Conservation (phyloP, 192 early-diverging fungal species). For the Entomortierella beljakovae region DNA sequence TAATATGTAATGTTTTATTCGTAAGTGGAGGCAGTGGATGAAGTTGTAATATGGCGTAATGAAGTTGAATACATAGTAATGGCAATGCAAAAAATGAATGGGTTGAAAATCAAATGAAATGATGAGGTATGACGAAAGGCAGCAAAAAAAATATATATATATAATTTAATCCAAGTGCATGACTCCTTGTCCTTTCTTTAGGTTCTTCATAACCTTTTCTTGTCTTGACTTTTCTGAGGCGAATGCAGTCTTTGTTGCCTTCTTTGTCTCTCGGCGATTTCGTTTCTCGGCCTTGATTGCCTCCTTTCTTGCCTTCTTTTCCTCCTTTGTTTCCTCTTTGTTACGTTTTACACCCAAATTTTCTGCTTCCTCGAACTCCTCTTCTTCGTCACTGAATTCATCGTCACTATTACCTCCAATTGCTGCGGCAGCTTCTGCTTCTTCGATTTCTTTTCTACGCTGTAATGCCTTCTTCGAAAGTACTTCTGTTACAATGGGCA, state of each 20-base stretch:
- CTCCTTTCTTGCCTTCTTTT: constrained; percentile 93
- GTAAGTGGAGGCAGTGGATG: no score
- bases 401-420: constrained; percentile 40
- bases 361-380: constrained; percentile 56
- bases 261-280: constrained; percentile 79
- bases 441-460: constrained; percentile 27
- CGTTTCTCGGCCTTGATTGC: constrained; percentile 86
- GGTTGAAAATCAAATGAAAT: background rate
- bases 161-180: constrained; percentile 56
- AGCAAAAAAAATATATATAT: background rate
- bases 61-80: constrained; percentile 2
- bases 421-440: constrained; percentile 47
- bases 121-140: background rate
- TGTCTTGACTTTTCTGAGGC: constrained; percentile 76
- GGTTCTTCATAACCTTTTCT: constrained; percentile 65
- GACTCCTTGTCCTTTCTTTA: constrained; percentile 60
- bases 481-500: constrained; percentile 72
- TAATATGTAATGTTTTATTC: no score
- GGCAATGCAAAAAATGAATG: background rate
- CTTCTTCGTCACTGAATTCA: constrained; percentile 49
- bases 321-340: constrained; percentile 89
- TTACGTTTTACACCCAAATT: constrained; percentile 81
- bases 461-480: constrained; percentile 50
- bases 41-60: background rate
- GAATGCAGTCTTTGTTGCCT: constrained; percentile 83